These are phyloP conservation scores for Arabidopsis hybrid DNA, from an alignment of 441 rosid species.

Conservation along the genomic window DNA sequence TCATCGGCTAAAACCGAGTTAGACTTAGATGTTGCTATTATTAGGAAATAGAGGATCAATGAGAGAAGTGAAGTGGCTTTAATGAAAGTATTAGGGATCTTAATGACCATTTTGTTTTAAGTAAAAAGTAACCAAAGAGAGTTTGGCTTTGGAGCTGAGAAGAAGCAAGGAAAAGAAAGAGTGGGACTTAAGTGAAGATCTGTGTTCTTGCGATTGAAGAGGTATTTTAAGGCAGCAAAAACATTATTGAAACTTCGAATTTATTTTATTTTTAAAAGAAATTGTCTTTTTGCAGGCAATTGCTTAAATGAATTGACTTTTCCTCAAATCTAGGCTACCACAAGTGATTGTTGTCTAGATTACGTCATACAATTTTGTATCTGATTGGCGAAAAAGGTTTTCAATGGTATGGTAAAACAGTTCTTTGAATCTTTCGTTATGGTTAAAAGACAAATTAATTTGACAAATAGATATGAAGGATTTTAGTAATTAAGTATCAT, in stretches of 20 bases:
- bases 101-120: conserved; percentile 41
- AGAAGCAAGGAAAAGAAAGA: conserved; percentile 24
- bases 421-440: no score
- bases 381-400: conserved; percentile 1
- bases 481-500: no score
- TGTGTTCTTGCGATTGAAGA: conserved; percentile 36
- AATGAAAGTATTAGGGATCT: conserved; percentile 26
- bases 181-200: conserved; percentile 40
- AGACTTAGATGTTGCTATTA: conserved; percentile 40
- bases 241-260: conserved; percentile 22
- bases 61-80: conserved; percentile 35
- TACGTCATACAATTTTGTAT: conserved; percentile 15
- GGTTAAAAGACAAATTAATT: no score
- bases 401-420: neutral
- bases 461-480: no score
- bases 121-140: conserved; percentile 37
- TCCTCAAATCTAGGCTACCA: conserved; percentile 41
- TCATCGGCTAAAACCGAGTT: conserved; percentile 47
- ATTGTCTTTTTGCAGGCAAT: conserved; percentile 8
- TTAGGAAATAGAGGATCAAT: conserved; percentile 36
- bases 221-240: conserved; percentile 35
- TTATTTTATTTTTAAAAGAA: neutral
- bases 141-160: conserved; percentile 36
- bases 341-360: conserved; percentile 34
- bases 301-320: conserved; percentile 16